Evolutionary conservation across 192 early-diverging fungal species (phyloP), one percentile per base, ranked within the genome.

Genomic region (Rhizoclosmatium sp.): DNA sequence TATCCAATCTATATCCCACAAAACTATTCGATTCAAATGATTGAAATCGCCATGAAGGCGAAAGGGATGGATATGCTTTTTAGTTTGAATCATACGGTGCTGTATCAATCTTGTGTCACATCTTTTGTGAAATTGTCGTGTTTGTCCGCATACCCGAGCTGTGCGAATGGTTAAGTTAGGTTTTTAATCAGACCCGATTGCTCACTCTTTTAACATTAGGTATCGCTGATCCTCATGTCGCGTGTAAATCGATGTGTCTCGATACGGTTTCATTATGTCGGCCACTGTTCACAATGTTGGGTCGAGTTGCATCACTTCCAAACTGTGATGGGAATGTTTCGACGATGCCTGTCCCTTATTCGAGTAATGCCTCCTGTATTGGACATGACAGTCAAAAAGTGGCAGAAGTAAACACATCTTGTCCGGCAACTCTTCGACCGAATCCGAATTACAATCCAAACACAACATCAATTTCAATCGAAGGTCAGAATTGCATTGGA

Each of bases 41-140:
- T 65, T 39, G 62, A 65, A 65, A 39, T 14, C 3, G 39, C 39
- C 62, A 31, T 65, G 21, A 65, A 65, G 40, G 40, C 12, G 12
- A 19, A 19, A 14, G 62, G 62, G 39, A 19, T 65, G 62, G 62
- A 65, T 39, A 31, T 65, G 2, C 16, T 65, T 65, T 39, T 65
- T 14, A 14, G 12, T 14, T 39, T 65, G 21, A 65, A 65, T 39
- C 14, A 19, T 7, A 31, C 62, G 2, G 21, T 40, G 40, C 19
- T 14, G 40, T 65, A 65, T 65, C 40, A 19, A 31, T 39, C 16
- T 4, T 65, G 62, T 39, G 40, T 65, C 19, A 65, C 62, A 12
- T 14, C 62, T 19, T 65, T 65, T 65, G 21, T 65, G n/a, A 39
- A 65, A 39, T 65, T 19, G n/a, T 39, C 39, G 12, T 65, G 62